Evolutionary conservation across 495 filamentous ascomycete species (phyloP).

Genomic region (Lichenothelia convexa): DNA sequence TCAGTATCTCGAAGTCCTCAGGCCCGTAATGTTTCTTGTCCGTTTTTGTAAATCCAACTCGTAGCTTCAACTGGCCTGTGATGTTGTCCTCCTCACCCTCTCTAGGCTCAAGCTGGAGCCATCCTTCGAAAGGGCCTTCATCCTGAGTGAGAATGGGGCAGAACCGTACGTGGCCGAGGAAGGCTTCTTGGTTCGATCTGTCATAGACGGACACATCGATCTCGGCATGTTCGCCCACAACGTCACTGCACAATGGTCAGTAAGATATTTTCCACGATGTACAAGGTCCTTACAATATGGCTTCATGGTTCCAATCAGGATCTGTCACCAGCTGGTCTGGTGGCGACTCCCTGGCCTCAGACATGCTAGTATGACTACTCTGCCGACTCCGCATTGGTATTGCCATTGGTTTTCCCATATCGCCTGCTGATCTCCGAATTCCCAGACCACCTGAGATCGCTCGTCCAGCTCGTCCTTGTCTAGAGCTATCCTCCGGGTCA

Average conservation of each 20-base stretch:
- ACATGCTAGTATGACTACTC: slow-evolving; percentile 80
- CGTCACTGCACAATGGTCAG: slow-evolving; percentile 45
- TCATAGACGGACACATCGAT: slow-evolving; percentile 92
- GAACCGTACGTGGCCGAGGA: slow-evolving; percentile 77
- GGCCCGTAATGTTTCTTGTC: slow-evolving; percentile 88
- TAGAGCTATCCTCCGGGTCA: slow-evolving; percentile 25
- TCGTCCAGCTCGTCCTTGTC: no score
- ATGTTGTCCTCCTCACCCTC: slow-evolving; percentile 48
- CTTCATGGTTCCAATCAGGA: slow-evolving; percentile 90
- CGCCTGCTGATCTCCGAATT: slow-evolving; percentile 49
- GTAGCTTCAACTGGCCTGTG: slow-evolving; percentile 79
- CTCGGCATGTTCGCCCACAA: slow-evolving; percentile 78
- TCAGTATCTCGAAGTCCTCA: slow-evolving; percentile 89
- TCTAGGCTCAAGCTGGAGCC: slow-evolving; percentile 61
- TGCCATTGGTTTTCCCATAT: slow-evolving; percentile 67
- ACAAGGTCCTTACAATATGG: slow-evolving; percentile 58
- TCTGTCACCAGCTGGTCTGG: slow-evolving; percentile 56
- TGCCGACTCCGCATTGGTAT: slow-evolving; percentile 93
- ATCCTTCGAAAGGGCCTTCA: slow-evolving; percentile 52
- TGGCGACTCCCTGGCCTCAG: slow-evolving; percentile 20
- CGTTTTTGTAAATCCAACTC: slow-evolving; percentile 71
- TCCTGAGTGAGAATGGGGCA: slow-evolving; percentile 36
- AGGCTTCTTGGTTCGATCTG: slow-evolving; percentile 65
- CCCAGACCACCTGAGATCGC: slow-evolving; percentile 26
- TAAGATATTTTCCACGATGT: not conserved